A percentile compares a stretch with the other conserved stretches of the same genome.
phyloP scores from a whole-genome alignment of 2,329 filamentous ascomycete species.

The Lachnellula arida region DNA sequence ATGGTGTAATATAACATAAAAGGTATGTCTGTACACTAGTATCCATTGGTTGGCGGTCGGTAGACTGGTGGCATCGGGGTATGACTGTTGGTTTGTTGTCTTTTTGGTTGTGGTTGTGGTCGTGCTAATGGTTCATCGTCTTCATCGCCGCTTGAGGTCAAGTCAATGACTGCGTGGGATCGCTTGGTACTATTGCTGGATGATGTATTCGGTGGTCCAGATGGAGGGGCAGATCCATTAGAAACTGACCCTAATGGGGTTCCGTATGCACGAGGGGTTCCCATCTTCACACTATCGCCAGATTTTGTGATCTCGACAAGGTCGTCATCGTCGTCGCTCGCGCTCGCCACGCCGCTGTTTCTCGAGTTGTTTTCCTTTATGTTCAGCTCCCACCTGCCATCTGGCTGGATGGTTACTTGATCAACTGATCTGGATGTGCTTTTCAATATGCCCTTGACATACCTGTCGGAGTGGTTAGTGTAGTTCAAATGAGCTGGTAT shows the following conservation, averaged over 20 bases:
- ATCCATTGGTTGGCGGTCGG: constrained; percentile 14
- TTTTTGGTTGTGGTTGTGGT: constrained; percentile 27
- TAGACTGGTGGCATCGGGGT: constrained; percentile 9
- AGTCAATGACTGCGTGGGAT: constrained; percentile 46
- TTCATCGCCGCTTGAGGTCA: constrained; percentile 49
- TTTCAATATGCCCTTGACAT: constrained; percentile 80
- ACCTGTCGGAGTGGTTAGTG: constrained; percentile 45
- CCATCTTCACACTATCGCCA: constrained; percentile 29
- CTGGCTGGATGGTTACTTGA: constrained; percentile 84
- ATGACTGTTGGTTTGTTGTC: constrained; percentile 22
- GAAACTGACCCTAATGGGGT: constrained; percentile 19
- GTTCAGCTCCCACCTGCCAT: constrained; percentile 66
- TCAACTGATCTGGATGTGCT: constrained; percentile 68
- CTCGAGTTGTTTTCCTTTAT: constrained; percentile 13
- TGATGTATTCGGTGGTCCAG: constrained; percentile 19
- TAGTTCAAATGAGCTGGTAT: constrained; percentile 9
- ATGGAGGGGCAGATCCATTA: constrained; percentile 36
- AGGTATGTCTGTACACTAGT: constrained; percentile 1
- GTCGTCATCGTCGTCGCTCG: constrained; percentile 42
- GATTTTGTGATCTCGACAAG: constrained; percentile 43
- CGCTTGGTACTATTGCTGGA: constrained; percentile 35
- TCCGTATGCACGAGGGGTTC: constrained; percentile 14
- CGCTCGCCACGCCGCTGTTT: constrained; percentile 21
- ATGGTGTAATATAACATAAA: neutral
- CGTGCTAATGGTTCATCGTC: constrained; percentile 39